phyloP scores from a whole-genome alignment of 2,329 filamentous ascomycete species.

The Fusarium anguioides region DNA sequence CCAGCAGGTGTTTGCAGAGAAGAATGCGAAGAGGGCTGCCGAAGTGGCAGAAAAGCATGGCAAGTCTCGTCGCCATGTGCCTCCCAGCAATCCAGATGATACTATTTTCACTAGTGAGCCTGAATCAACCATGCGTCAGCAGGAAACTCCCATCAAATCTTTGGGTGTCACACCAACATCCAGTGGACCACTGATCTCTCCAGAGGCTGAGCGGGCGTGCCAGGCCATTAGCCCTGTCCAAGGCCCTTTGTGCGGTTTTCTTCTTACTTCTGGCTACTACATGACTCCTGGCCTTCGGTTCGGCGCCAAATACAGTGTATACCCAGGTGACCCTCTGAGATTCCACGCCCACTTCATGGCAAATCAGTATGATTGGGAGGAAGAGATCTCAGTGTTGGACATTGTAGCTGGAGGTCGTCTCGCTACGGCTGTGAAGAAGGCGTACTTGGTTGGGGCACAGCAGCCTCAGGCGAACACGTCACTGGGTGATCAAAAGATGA shows the following conservation, averaged over 20 bases:
- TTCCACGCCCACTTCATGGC: slow-evolving; percentile 96
- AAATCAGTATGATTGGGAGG: slow-evolving; percentile 86
- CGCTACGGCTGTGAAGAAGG: slow-evolving; percentile 96
- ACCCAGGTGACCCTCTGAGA: slow-evolving; percentile 92
- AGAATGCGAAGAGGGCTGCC: slow-evolving; percentile 51
- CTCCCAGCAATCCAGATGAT: slow-evolving; percentile 20
- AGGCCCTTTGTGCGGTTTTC: slow-evolving; percentile 77
- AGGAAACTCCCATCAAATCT: slow-evolving; percentile 32
- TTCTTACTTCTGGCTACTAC: slow-evolving; percentile 84
- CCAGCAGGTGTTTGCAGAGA: slow-evolving; percentile 54
- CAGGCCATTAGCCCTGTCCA: slow-evolving; percentile 28
- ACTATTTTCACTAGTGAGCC: slow-evolving; percentile 35
- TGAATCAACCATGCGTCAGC: slow-evolving; percentile 19
- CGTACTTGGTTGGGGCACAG: slow-evolving; percentile 84
- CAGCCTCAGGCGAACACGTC: slow-evolving; percentile 51
- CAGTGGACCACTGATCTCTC: slow-evolving; percentile 47
- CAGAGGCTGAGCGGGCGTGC: slow-evolving; percentile 20
- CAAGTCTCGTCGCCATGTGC: not conserved
- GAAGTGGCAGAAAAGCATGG: slow-evolving; percentile 42
- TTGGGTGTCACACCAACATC: slow-evolving; percentile 53
- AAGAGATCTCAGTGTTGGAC: slow-evolving; percentile 85
- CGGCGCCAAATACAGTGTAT: slow-evolving; percentile 92
- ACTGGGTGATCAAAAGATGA: slow-evolving; percentile 57
- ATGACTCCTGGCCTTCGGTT: slow-evolving; percentile 93
- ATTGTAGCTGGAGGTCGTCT: slow-evolving; percentile 87